Evolutionary conservation across 129 eudicot species (phyloP).

Genomic region (Flaveria sonorensis): DNA sequence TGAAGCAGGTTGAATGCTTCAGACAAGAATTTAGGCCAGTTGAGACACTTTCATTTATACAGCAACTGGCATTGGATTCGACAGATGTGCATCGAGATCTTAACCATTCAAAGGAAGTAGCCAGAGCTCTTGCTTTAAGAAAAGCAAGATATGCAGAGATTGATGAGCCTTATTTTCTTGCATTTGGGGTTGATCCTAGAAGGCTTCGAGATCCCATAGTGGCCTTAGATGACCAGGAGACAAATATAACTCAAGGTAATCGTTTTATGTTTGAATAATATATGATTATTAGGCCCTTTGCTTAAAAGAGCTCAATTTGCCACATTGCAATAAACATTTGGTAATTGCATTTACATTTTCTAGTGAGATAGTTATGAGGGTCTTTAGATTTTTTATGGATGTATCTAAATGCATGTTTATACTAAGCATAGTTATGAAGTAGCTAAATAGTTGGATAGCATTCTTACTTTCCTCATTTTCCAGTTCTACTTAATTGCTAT

Average conservation of each 20-base stretch:
- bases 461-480: not conserved
- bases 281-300: not conserved
- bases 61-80: slow-evolving; percentile 30
- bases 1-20: slow-evolving; percentile 29
- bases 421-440: not conserved
- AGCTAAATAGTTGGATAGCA: not conserved
- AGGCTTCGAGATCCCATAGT: not conserved
- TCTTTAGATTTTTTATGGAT: not conserved
- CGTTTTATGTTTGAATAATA: not conserved
- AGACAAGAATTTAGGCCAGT: slow-evolving; percentile 33
- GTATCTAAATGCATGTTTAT: not conserved
- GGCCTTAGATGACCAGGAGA: slow-evolving; percentile 14
- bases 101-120: slow-evolving; percentile 16
- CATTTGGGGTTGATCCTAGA: slow-evolving; percentile 23
- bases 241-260: slow-evolving; percentile 25
- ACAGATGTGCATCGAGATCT: slow-evolving; percentile 8
- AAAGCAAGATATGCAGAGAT: slow-evolving; percentile 30
- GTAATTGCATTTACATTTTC: no score
- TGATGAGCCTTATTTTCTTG: slow-evolving; percentile 37
- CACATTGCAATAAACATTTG: not conserved
- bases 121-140: slow-evolving; percentile 30
- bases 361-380: no score
- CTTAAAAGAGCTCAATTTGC: not conserved
- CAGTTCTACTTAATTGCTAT: slow-evolving; percentile 5
- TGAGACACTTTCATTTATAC: slow-evolving; percentile 30